Percentiles rank a stretch among this genome's conserved stretches.
These are phyloP conservation scores for Anethum foeniculum DNA, from an alignment of 140 eudicot species.

Conservation along the genomic window DNA sequence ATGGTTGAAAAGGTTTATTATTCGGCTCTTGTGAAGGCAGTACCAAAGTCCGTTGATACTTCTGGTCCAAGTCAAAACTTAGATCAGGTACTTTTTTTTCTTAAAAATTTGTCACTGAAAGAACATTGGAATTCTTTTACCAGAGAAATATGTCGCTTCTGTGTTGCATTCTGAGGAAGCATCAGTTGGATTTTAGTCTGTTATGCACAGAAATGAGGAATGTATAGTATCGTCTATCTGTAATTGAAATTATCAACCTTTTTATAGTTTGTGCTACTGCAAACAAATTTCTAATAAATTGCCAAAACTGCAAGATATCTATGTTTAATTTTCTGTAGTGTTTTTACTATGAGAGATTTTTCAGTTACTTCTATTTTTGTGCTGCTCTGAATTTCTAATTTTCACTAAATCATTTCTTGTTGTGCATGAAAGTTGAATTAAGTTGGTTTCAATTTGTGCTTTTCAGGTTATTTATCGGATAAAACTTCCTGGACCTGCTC, in stretches of 20 bases:
- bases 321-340: background rate
- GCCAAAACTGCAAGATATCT: background rate
- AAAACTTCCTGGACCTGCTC: slow-evolving; percentile 91
- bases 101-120: background rate
- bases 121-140: background rate
- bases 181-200: background rate
- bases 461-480: slow-evolving; percentile 77
- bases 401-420: background rate
- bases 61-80: slow-evolving; percentile 58
- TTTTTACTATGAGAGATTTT: background rate
- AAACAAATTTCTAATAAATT: background rate
- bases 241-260: background rate
- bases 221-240: background rate
- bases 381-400: background rate
- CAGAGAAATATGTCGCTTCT: background rate
- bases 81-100: slow-evolving; percentile 55
- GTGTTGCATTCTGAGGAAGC: background rate
- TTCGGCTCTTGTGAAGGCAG: slow-evolving; percentile 92
- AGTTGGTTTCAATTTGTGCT: slow-evolving; percentile 6
- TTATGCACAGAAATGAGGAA: background rate
- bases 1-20: slow-evolving; percentile 56
- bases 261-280: background rate
- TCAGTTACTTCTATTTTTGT: too few relatives aligned
- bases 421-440: background rate
- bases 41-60: slow-evolving; percentile 79